Evolutionary conservation across 2,329 filamentous ascomycete species (phyloP), one percentile per base, ranked within the genome.

Genomic region (Chaetomium sp.): DNA sequence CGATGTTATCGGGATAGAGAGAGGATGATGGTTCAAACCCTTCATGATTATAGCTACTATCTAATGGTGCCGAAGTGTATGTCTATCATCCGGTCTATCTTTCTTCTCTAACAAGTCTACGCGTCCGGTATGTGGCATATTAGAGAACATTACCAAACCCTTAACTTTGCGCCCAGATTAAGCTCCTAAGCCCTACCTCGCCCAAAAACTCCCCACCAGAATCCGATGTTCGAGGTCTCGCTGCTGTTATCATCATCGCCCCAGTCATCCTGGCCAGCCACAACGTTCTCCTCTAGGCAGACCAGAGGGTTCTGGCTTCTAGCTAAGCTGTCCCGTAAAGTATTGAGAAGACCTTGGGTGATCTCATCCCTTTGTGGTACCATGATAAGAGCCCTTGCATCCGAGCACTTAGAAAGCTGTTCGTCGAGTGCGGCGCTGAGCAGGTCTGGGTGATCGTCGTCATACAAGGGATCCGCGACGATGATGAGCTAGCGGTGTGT

Each of bases 381-480:
- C 73, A 95, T 92, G 45, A 94, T 74, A 9, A 96, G 76, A 1
- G 87, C 86, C 38, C 87, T 79, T 1, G 89, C 81, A 34, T 79
- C 73, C 0, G 69, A 54, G 3, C 75, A 76, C 11, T 75, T 71
- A 7, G 78, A 78, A 9, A 96, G 76, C 71, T 91, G 89, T 41
- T 79, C 72, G 8, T 77, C 71, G 45, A 97, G 84, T 11, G 88
- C 85, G 11, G 83, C 76, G 0, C 85, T 84, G 27, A 97, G 79
- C 65, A 94, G 81, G 3, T 70, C 72, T 0, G 92, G 90, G 66
- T 97, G 94, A 4, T 88, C 80, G 49, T 91, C 80, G 46, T 91
- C 90, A 71, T 97, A 97, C 19, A 99, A 75, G 0, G 89, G 82
- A 69, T 99, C 94, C 2, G 92, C 90, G 2, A 84, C 89, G 2